Percentiles rank a stretch among this genome's conserved stretches.
Evolutionary conservation across 2,329 filamentous ascomycete species (phyloP).

Genomic region (Hyphodiscus sp.): DNA sequence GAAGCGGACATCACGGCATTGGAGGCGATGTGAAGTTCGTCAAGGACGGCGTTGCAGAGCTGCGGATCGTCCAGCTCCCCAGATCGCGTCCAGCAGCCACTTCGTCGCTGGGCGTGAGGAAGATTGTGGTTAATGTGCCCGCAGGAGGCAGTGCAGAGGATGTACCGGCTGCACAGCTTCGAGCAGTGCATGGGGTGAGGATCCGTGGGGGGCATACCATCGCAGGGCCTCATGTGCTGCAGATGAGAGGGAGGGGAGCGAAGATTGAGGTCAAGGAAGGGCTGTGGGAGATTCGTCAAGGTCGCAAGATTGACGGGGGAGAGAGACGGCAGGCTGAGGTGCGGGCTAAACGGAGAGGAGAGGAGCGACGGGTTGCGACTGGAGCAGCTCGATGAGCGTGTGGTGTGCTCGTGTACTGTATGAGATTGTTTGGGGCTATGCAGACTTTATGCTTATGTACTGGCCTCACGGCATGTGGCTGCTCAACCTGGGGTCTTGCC

Average conservation of each 20-base stretch:
- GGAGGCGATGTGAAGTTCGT: slow-evolving; percentile 79
- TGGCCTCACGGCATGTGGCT: not conserved
- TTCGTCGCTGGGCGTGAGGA: slow-evolving; percentile 43
- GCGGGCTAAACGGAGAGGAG: slow-evolving; percentile 78
- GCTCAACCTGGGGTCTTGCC: not conserved
- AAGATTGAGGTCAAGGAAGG: slow-evolving; percentile 70
- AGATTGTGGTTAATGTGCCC: slow-evolving; percentile 53
- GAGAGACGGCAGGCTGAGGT: slow-evolving; percentile 85
- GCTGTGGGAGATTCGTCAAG: slow-evolving; percentile 85
- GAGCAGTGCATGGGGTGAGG: slow-evolving; percentile 56
- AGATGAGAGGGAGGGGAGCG: slow-evolving; percentile 59
- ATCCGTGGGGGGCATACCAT: slow-evolving; percentile 65
- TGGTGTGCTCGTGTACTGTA: slow-evolving; percentile 15
- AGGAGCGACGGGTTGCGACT: slow-evolving; percentile 45
- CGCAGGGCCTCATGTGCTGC: slow-evolving; percentile 66
- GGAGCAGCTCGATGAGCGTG: slow-evolving; percentile 25
- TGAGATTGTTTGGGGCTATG: slow-evolving; percentile 23
- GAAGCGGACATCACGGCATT: slow-evolving; percentile 68
- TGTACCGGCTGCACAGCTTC: slow-evolving; percentile 34
- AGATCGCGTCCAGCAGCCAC: slow-evolving; percentile 41
- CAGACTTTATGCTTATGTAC: not conserved
- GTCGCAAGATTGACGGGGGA: slow-evolving; percentile 92
- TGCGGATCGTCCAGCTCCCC: slow-evolving; percentile 40
- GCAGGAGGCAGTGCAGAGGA: slow-evolving; percentile 35
- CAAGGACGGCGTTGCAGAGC: slow-evolving; percentile 44